Conservation (phyloP, 306 rosid species). For the Vachellia pachyceras region DNA sequence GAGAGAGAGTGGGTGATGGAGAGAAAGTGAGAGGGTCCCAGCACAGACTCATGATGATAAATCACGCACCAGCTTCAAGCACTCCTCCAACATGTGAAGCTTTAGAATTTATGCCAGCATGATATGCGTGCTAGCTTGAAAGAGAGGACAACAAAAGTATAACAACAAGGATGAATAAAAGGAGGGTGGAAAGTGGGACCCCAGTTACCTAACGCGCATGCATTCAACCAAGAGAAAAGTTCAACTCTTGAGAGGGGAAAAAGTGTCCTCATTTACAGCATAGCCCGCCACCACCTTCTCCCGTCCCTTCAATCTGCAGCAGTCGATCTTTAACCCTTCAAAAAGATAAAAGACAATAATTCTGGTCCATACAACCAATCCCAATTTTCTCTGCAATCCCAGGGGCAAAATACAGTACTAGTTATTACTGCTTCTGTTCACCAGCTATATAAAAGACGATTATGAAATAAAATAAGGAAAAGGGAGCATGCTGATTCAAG, state of each 20-base stretch:
- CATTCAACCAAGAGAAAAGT: slow-evolving; percentile 59
- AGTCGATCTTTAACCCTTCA: slow-evolving; percentile 55
- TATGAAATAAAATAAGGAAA: slow-evolving; percentile 18
- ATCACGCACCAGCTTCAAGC: slow-evolving; percentile 51
- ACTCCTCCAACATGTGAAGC: slow-evolving; percentile 50
- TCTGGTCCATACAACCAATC: slow-evolving; percentile 52
- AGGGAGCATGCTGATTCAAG: slow-evolving; percentile 43
- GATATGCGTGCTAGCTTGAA: slow-evolving; percentile 50
- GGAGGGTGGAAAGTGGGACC: slow-evolving; percentile 73
- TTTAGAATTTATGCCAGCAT: slow-evolving; percentile 53
- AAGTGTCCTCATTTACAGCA: slow-evolving; percentile 70
- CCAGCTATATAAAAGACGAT: slow-evolving; percentile 47
- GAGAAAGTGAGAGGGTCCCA: slow-evolving; percentile 44
- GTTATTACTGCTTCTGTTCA: slow-evolving; percentile 40
- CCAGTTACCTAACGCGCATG: slow-evolving; percentile 79
- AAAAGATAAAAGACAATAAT: slow-evolving; percentile 53
- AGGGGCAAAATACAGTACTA: slow-evolving; percentile 42
- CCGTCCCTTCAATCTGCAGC: slow-evolving; percentile 62
- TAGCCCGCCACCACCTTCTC: slow-evolving; percentile 69
- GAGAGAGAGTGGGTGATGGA: slow-evolving; percentile 13
- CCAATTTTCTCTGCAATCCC: slow-evolving; percentile 42
- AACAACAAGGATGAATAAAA: slow-evolving; percentile 49
- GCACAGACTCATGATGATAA: slow-evolving; percentile 52
- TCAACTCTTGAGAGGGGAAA: slow-evolving; percentile 52
- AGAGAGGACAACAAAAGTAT: slow-evolving; percentile 60